A percentile compares a stretch with the other conserved stretches of the same genome.
Evolutionary conservation across 306 rosid species (phyloP).

Genomic region (Senna tora): DNA sequence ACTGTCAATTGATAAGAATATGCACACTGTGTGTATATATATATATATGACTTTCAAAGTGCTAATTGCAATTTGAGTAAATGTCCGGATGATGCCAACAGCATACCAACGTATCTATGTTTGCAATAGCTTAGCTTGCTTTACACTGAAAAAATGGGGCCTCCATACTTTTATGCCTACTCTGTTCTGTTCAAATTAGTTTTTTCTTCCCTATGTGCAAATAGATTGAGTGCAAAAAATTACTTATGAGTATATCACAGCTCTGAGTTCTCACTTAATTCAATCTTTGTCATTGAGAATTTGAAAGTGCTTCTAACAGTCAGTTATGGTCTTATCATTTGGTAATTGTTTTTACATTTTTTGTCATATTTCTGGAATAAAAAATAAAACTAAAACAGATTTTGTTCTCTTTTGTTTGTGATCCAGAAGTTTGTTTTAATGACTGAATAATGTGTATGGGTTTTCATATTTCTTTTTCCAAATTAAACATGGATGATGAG

Average conservation of each 20-base stretch:
- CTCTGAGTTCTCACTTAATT: too few species aligned
- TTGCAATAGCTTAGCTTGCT: conserved; percentile 1
- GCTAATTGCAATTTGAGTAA: conserved; percentile 12
- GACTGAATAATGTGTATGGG: too few species aligned
- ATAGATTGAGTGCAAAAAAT: conserved; percentile 37
- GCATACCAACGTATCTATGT: conserved; percentile 21
- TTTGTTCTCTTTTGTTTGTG: too few species aligned
- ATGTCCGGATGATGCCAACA: conserved; percentile 25
- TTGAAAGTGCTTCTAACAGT: too few species aligned
- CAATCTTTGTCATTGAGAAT: too few species aligned
- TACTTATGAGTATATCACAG: too few species aligned
- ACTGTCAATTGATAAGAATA: too few species aligned
- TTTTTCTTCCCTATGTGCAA: conserved; percentile 49
- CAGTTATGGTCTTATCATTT: not conserved
- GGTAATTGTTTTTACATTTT: not conserved
- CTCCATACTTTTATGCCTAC: conserved; percentile 28
- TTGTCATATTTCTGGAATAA: too few species aligned
- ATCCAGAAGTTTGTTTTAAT: too few species aligned
- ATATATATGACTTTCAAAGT: conserved; percentile 4
- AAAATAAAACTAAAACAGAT: too few species aligned
- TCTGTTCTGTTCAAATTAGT: conserved; percentile 37
- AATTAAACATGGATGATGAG: not conserved
- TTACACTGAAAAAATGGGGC: conserved; percentile 37
- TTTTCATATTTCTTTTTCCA: too few species aligned
- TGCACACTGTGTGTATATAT: too few species aligned